phyloP scores from a whole-genome alignment of 2,329 filamentous ascomycete species.

The Colletotrichum viniferum region DNA sequence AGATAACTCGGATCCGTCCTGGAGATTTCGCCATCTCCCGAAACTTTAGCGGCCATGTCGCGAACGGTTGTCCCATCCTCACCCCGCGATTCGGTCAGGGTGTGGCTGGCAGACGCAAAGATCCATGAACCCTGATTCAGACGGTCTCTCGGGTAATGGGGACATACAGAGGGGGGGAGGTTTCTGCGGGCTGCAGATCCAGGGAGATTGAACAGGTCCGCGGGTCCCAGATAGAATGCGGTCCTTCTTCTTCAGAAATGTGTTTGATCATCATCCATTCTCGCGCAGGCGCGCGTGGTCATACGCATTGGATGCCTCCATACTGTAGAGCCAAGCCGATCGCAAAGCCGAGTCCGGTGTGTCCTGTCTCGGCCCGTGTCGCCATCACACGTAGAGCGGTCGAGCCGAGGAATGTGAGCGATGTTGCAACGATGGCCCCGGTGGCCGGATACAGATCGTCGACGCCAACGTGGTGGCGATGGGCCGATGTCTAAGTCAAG shows the following conservation, averaged over 20 bases:
- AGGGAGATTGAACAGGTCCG: neutral
- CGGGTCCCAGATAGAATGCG: neutral
- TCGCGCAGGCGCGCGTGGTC: neutral
- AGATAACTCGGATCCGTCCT: neutral
- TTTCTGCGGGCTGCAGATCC: neutral
- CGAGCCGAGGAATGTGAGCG: neutral
- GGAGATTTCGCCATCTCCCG: neutral
- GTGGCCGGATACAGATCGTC: slow-evolving; percentile 2
- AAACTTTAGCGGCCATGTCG: neutral
- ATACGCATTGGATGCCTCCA: neutral
- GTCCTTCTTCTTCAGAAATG: neutral
- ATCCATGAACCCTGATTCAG: slow-evolving; percentile 14
- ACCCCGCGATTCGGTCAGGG: neutral
- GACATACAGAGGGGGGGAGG: neutral
- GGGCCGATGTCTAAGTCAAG: slow-evolving; percentile 11
- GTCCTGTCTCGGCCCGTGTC: neutral
- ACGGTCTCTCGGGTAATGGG: neutral
- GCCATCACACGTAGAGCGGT: neutral
- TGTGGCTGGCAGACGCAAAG: neutral
- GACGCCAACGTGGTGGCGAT: slow-evolving; percentile 1
- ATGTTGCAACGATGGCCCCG: neutral
- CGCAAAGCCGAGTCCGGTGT: neutral
- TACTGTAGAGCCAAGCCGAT: neutral
- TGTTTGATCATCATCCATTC: neutral
- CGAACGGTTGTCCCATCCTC: neutral